These are phyloP conservation scores for Podospora appendiculata DNA, from an alignment of 495 filamentous ascomycete species.

Conservation along the genomic window DNA sequence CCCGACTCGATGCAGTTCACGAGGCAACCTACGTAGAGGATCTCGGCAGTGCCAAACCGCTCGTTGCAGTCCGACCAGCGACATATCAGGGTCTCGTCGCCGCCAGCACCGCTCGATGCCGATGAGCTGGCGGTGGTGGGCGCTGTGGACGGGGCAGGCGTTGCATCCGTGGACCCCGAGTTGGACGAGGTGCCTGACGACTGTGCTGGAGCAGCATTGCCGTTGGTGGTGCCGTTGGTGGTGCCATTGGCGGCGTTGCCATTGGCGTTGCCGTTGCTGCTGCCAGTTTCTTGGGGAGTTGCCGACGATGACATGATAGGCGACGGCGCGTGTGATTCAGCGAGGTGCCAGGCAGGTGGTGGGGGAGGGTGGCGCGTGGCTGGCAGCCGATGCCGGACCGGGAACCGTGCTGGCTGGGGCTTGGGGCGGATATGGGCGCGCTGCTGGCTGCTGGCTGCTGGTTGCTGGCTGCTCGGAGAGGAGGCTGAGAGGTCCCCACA, in stretches of 20 bases:
- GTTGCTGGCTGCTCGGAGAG: too few species aligned
- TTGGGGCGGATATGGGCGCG: too few species aligned
- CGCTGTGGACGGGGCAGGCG: conserved; percentile 34
- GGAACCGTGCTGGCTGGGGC: too few species aligned
- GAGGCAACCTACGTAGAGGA: conserved; percentile 71
- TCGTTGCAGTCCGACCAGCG: conserved; percentile 85
- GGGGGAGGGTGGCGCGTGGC: too few species aligned
- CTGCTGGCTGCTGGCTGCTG: too few species aligned
- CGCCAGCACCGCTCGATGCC: conserved; percentile 19
- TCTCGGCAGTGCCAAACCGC: conserved; percentile 68
- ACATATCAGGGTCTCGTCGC: conserved; percentile 63
- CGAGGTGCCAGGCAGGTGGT: too few species aligned
- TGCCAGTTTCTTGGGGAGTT: not conserved
- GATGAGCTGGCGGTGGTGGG: conserved; percentile 28
- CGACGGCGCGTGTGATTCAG: too few species aligned
- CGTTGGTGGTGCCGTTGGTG: conserved; percentile 1
- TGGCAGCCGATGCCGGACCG: too few species aligned
- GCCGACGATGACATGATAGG: too few species aligned
- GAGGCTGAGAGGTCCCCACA: too few species aligned
- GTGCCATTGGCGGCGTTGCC: conserved; percentile 12
- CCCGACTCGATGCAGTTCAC: too few species aligned
- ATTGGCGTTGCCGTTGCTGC: not conserved
- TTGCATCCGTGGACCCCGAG: conserved; percentile 33
- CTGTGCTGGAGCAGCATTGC: conserved; percentile 6
- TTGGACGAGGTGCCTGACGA: conserved; percentile 14